phyloP scores from a whole-genome alignment of 305 asterid species.

The Fraxinus floribunda region DNA sequence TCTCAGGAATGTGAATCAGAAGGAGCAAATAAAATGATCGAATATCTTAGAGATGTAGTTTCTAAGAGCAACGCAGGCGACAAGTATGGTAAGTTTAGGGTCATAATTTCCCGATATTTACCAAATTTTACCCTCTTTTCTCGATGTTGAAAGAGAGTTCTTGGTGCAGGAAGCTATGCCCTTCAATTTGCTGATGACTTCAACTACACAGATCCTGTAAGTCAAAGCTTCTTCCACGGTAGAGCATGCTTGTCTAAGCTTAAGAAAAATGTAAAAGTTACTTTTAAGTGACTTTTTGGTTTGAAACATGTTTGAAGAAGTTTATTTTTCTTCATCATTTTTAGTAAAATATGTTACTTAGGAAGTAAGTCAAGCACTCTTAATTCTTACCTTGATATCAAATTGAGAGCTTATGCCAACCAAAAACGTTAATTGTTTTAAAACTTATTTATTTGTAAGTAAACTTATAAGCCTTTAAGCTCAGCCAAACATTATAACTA shows the following conservation, averaged over 20 bases:
- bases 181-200: slow-evolving; percentile 92
- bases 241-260: background rate
- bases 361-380: background rate
- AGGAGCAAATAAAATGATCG: slow-evolving; percentile 85
- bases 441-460: background rate
- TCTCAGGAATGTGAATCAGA: slow-evolving; percentile 89
- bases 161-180: slow-evolving; percentile 60
- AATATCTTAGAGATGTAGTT: slow-evolving; percentile 65
- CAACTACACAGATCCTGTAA: slow-evolving; percentile 91
- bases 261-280: background rate
- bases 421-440: background rate
- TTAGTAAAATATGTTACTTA: background rate
- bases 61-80: slow-evolving; percentile 77
- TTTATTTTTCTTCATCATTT: background rate
- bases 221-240: slow-evolving; percentile 24
- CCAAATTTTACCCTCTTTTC: background rate
- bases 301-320: background rate
- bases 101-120: slow-evolving; percentile 8
- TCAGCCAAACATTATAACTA: background rate
- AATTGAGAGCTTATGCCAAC: background rate
- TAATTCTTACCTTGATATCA: background rate
- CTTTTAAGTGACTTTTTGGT: background rate
- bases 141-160: slow-evolving; percentile 19
- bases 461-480: background rate
- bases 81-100: slow-evolving; percentile 53